phyloP scores from a whole-genome alignment of 306 rosid species.

The Vigna angularis region DNA sequence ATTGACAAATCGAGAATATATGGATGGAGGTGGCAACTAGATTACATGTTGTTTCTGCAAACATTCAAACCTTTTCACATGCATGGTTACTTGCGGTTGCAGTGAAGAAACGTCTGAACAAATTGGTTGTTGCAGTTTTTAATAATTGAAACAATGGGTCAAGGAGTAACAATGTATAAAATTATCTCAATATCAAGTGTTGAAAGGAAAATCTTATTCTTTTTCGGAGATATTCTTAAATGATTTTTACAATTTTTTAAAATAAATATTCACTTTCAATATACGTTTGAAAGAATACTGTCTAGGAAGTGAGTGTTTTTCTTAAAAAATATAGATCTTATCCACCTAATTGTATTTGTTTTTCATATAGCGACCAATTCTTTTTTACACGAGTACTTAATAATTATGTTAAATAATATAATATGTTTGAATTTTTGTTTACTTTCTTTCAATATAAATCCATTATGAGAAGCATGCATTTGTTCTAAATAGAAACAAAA shows the following conservation, averaged over 20 bases:
- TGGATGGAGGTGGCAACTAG: constrained; percentile 6
- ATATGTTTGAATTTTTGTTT: no score
- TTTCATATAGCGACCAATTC: no score
- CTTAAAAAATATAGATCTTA: no score
- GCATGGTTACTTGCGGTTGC: background rate
- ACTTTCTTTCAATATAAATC: no score
- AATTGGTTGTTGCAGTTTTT: background rate
- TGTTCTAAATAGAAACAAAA: no score
- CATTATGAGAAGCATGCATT: no score
- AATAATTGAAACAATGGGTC: background rate
- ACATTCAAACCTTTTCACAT: background rate
- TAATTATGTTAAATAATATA: no score
- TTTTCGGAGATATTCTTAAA: background rate
- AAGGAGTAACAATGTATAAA: background rate
- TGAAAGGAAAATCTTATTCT: background rate
- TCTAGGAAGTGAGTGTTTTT: no score
- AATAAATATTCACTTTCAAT: no score
- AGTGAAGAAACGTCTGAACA: background rate
- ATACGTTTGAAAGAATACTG: no score
- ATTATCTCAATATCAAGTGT: background rate
- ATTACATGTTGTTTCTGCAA: background rate
- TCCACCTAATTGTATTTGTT: no score
- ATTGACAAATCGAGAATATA: background rate
- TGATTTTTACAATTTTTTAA: background rate
- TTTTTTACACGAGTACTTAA: no score